Percentiles rank a stretch among this genome's conserved stretches.
Conservation (phyloP, 352 stramenopile genomes). For the Peronosclerospora sorghi region DNA sequence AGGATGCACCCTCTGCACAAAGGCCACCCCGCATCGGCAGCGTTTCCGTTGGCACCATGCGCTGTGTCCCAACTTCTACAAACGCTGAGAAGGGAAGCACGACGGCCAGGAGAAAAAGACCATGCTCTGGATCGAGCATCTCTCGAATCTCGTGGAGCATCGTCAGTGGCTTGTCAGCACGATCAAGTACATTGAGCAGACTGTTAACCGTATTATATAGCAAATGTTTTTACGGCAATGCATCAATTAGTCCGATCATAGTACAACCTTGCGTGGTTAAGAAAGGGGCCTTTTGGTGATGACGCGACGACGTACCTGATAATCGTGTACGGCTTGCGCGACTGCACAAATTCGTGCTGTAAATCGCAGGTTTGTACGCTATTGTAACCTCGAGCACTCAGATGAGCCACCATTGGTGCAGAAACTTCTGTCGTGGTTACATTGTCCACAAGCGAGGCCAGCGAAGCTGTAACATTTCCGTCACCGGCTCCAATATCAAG, state of each 20-base stretch:
- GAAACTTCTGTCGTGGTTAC: constrained; percentile 73
- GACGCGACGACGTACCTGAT: constrained; percentile 46
- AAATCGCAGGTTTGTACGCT: constrained; percentile 64
- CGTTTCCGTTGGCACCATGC: constrained; percentile 43
- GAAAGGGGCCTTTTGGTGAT: constrained; percentile 7
- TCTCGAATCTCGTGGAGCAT: constrained; percentile 67
- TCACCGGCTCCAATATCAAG: constrained; percentile 79
- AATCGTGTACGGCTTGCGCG: constrained; percentile 59
- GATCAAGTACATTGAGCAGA: constrained; percentile 76
- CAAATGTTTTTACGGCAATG: constrained; percentile 3
- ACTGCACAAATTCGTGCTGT: constrained; percentile 52
- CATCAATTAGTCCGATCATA: background rate
- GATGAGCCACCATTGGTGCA: constrained; percentile 59
- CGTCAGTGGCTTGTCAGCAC: constrained; percentile 65
- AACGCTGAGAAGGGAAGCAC: constrained; percentile 76
- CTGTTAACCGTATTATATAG: constrained; percentile 24
- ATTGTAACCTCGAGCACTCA: constrained; percentile 70
- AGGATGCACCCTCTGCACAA: constrained; percentile 45
- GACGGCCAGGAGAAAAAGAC: constrained; percentile 66
- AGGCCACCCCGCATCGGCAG: constrained; percentile 60
- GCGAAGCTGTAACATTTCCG: constrained; percentile 67
- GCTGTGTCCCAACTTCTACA: constrained; percentile 65
- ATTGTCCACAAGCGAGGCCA: constrained; percentile 63
- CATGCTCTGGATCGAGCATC: constrained; percentile 61
- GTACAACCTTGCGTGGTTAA: constrained; percentile 12